Conservation (phyloP, 139 green algal genomes). For the Chlamydomonas sp. region DNA sequence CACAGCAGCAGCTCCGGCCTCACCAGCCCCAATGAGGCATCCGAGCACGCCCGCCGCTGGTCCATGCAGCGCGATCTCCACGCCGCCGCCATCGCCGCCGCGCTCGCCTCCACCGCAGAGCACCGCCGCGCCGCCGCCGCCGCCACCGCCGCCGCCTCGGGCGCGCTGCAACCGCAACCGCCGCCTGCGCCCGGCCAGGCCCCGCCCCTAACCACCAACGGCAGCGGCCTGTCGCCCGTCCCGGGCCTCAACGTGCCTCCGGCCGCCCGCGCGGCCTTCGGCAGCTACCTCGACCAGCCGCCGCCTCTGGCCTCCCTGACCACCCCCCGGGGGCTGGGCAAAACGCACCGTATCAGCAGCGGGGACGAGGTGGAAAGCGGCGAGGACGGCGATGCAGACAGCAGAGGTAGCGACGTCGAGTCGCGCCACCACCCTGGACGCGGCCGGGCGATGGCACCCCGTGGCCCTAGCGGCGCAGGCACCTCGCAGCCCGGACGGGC, state of each 20-base stretch:
- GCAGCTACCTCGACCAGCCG: conserved; percentile 28
- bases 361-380: too few species aligned
- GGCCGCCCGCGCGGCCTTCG: conserved; percentile 6
- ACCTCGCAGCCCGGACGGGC: too few species aligned
- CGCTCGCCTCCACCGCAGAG: conserved; percentile 12
- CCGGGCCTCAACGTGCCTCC: conserved; percentile 8
- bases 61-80: conserved; percentile 9
- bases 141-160: not conserved
- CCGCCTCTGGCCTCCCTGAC: not conserved
- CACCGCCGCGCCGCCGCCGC: not conserved
- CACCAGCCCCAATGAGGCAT: conserved; percentile 15
- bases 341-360: not conserved
- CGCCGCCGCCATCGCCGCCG: conserved; percentile 25
- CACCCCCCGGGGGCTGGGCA: not conserved
- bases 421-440: too few species aligned
- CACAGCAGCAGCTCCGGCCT: conserved; percentile 4
- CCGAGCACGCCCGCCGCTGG: conserved; percentile 15
- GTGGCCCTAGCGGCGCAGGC: too few species aligned
- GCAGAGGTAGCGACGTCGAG: too few species aligned
- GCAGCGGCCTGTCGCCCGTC: not conserved
- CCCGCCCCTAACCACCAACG: not conserved
- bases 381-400: too few species aligned
- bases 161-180: too few species aligned
- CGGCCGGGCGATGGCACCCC: too few species aligned
- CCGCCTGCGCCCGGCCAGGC: too few species aligned